Base-by-base conservation (phyloP, 164 flowering plant genomes). In the Annona squamosa region DNA sequence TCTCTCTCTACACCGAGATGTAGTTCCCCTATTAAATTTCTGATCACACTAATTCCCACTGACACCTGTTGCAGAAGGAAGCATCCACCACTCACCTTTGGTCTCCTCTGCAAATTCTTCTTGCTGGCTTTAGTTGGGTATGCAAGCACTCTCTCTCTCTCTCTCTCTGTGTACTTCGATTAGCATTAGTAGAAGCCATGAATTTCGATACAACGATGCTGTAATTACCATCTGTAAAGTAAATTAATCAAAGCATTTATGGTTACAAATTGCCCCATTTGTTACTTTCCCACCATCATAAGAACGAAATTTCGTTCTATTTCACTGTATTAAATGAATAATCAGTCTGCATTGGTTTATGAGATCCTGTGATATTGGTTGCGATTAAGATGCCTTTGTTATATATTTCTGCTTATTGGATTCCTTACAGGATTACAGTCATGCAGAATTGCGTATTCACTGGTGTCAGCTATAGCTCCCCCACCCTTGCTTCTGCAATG, bases 391-490 rank as follows among this genome's bases (percentile, higher is more conserved):
- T 9, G 13, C 13, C 59, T 16, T 43, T 19, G 19, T 64, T 17
- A 19, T 64, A 37, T 64, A 19, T 26, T 17, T 64, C 5, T 66
- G 5, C 44, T 66, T 66, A 37, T 66, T 42, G 68, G 68, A 41
- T 64, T 26, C 26, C 70, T 44, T 65, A 70, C 79, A 79, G 85
- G 70, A 75, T 66, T 4, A 77, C 71, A 7, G 69, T 78, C 59
- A 75, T 45, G 56, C 69, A 48, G 64, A 48, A 42, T 7, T 6
- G 66, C 5, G 68, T 18, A 5, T 76, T 59, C 18, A 47, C 82
- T 56, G 90, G 87, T 44, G 47, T 86, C 3, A 74, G 57, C 48
- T 86, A 77, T 67, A 84, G 90, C 46, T 87, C 89, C 41, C 89
- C 90, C 5, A 84, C 86, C 45, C 86, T 87, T 70, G 77, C 72